Evolutionary conservation across 2,329 filamentous ascomycete species (phyloP).

Genomic region (Fusarium lyarnte): DNA sequence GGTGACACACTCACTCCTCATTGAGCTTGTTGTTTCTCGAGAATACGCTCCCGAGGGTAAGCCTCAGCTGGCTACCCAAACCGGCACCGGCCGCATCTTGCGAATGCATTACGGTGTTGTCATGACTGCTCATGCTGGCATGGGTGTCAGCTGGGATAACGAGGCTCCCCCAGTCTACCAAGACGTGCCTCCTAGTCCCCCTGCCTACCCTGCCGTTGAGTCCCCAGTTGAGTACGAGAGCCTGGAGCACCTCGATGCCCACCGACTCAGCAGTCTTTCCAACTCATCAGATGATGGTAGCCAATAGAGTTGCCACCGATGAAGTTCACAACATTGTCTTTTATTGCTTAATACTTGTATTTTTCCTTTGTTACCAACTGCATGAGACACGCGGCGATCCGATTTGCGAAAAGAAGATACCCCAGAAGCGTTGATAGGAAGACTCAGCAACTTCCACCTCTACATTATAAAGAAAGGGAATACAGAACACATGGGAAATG

Average conservation of each 20-base stretch:
- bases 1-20: constrained; percentile 84
- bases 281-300: constrained; percentile 32
- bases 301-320: constrained; percentile 15
- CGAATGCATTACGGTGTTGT: constrained; percentile 89
- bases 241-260: constrained; percentile 48
- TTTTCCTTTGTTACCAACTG: constrained; percentile 33
- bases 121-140: constrained; percentile 83
- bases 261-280: constrained; percentile 38
- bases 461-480: constrained; percentile 39
- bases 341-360: constrained; percentile 19
- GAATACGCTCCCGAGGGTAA: constrained; percentile 82
- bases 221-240: constrained; percentile 53
- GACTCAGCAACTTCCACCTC: constrained; percentile 31
- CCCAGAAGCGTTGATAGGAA: constrained; percentile 44
- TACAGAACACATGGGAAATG: constrained; percentile 40
- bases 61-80: constrained; percentile 77
- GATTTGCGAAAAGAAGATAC: constrained; percentile 41
- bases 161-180: constrained; percentile 94
- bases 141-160: constrained; percentile 97
- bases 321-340: neutral
- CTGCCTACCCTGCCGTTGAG: constrained; percentile 64
- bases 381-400: constrained; percentile 43
- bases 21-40: constrained; percentile 94
- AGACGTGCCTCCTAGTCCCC: constrained; percentile 88
- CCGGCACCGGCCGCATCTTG: constrained; percentile 88